These are phyloP conservation scores for Meripilus lineatus DNA, from an alignment of 1,284 basidiomycete species.

Conservation along the genomic window DNA sequence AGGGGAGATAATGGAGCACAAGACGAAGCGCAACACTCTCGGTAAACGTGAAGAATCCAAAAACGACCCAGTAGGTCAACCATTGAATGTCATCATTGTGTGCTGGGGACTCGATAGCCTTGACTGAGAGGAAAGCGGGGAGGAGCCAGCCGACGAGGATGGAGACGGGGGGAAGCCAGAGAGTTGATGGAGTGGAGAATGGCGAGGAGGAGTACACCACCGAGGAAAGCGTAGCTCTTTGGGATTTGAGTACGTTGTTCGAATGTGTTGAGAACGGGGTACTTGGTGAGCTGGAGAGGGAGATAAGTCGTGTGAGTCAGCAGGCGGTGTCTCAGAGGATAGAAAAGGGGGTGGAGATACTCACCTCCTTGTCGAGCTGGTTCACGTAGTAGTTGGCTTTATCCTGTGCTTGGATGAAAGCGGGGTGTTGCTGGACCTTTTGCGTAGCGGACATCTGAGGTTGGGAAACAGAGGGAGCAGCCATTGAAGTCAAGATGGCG, in stretches of 20 bases:
- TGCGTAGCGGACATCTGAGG: slow-evolving; percentile 69
- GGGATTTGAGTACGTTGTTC: slow-evolving; percentile 91
- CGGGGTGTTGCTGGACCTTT: slow-evolving; percentile 81
- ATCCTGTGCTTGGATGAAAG: slow-evolving; percentile 74
- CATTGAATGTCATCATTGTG: slow-evolving; percentile 80
- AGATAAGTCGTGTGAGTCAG: slow-evolving; percentile 17
- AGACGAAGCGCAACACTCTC: slow-evolving; percentile 72
- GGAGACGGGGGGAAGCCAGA: slow-evolving; percentile 75
- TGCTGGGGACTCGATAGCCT: slow-evolving; percentile 73
- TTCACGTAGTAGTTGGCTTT: slow-evolving; percentile 71
- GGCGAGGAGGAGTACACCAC: slow-evolving; percentile 58
- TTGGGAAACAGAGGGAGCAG: slow-evolving; percentile 9
- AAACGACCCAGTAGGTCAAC: slow-evolving; percentile 87
- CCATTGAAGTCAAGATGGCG: no score
- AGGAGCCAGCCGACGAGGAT: slow-evolving; percentile 83
- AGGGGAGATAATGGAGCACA: slow-evolving; percentile 80
- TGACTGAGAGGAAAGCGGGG: slow-evolving; percentile 83
- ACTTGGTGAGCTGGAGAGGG: slow-evolving; percentile 76
- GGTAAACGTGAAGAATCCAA: slow-evolving; percentile 82
- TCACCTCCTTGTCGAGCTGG: slow-evolving; percentile 93
- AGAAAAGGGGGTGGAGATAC: slow-evolving; percentile 16
- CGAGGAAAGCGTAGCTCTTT: slow-evolving; percentile 88
- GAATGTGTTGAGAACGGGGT: slow-evolving; percentile 77
- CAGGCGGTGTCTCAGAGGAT: slow-evolving; percentile 1
- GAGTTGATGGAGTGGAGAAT: slow-evolving; percentile 80